These are phyloP conservation scores for Elsinoe australis DNA, from an alignment of 2,329 filamentous ascomycete species.

Conservation along the genomic window DNA sequence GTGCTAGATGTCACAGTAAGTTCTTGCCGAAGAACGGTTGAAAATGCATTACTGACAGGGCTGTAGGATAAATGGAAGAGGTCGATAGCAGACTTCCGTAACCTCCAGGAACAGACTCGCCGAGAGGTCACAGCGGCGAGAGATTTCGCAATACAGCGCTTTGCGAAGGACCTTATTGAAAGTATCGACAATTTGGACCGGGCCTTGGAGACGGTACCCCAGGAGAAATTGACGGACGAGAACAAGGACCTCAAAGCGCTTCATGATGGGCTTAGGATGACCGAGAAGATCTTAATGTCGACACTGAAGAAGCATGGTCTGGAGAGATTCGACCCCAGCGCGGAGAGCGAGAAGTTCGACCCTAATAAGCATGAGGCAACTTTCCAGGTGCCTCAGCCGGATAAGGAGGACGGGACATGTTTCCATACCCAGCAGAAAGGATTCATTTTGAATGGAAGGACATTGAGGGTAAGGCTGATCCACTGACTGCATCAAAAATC, in stretches of 20 bases:
- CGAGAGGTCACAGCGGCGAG: conserved; percentile 81
- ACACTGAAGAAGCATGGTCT: conserved; percentile 92
- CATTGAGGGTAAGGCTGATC: conserved; percentile 54
- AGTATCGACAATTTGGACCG: conserved; percentile 96
- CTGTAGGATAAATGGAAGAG: conserved; percentile 86
- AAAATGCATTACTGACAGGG: conserved; percentile 14
- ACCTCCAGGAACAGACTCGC: conserved; percentile 88
- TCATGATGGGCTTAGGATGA: conserved; percentile 91
- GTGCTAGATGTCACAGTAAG: conserved; percentile 76
- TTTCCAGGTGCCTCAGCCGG: conserved; percentile 81
- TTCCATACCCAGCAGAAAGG: conserved; percentile 94
- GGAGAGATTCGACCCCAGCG: conserved; percentile 71
- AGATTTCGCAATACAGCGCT: conserved; percentile 89
- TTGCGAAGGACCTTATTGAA: conserved; percentile 91
- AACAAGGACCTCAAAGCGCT: conserved; percentile 71
- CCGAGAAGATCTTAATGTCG: conserved; percentile 75
- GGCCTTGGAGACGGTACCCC: conserved; percentile 69
- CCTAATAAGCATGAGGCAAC: conserved; percentile 95
- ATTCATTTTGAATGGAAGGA: conserved; percentile 83
- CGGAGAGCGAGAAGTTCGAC: conserved; percentile 76
- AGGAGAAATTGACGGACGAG: conserved; percentile 58
- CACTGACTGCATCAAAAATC: neutral
- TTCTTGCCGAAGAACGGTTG: conserved; percentile 27
- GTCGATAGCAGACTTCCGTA: conserved; percentile 91
- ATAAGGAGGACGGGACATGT: conserved; percentile 82